Base-by-base conservation (phyloP, 208 protist species). In the Histomonas meleagridis region DNA sequence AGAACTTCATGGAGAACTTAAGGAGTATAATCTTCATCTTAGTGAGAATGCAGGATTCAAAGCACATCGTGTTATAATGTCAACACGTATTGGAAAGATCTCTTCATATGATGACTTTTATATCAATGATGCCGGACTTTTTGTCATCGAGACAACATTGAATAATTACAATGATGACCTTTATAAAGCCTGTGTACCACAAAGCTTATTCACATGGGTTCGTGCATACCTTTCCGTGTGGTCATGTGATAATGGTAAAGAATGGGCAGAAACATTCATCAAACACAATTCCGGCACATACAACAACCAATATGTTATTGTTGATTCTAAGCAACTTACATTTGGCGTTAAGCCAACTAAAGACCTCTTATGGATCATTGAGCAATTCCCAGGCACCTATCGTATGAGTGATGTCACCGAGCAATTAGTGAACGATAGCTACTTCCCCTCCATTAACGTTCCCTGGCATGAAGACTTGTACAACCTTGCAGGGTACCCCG, bases 101-200 rank as follows among this genome's bases (percentile, higher is more conserved):
- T 92, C 94, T 62, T 95, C 93, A 38, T 92, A 95, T 26, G 96
- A 97, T 94, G 96, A 97, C 92, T 97, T 96, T 91, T 97, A 97
- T 92, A 92, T 96, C 70, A 95, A 96, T 18, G 91, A 94, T 69
- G 91, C 57, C 23, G 91, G 94, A 1, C 94, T 97, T 10, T 93
- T 93, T 53, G 92, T 96, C 28, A 94, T 95, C 92, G 96, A 97
- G 91, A 96, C 95, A 5, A 94, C 94, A 53, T 95, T 95, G 46
- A 90, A 32, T 72, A 94, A 94, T 55, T 93, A 93, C 53, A 95
- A 96, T 70, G 91, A 94, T 14, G 72, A 92, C 28, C 91, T 96
- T 16, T 94, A 94, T 55, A 48, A 93, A 46, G 10, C 48, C 2
- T n/a, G 14, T 46, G 40, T 28, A 5, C 86, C 86, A 91, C 32